These are phyloP conservation scores for Claviceps quebecensis DNA, from an alignment of 2,329 filamentous ascomycete genomes.

Conservation along the genomic window DNA sequence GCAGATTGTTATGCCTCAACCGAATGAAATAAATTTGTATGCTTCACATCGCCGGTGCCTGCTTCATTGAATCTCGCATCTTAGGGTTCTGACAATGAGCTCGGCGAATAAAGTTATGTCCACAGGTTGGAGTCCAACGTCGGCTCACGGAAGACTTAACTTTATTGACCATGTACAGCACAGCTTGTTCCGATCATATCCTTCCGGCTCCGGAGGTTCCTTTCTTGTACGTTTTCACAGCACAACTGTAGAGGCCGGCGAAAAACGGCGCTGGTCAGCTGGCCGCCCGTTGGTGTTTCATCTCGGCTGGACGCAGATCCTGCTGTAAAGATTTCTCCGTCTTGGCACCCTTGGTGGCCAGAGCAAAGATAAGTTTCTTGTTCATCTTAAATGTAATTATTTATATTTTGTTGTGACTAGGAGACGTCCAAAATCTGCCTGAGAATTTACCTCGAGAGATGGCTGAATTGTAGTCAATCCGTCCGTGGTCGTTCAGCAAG, in stretches of 20 bases:
- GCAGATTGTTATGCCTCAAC: neutral
- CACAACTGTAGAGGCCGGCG: neutral
- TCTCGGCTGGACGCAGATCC: neutral
- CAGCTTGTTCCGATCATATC: neutral
- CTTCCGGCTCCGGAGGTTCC: neutral
- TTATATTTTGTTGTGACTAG: neutral
- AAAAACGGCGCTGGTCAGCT: neutral
- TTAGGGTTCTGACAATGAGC: neutral
- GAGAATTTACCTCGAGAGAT: neutral
- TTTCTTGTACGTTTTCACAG: neutral
- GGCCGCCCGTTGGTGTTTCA: neutral
- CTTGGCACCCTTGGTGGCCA: neutral
- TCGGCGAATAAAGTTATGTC: neutral
- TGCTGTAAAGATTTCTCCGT: neutral
- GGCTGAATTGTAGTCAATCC: neutral
- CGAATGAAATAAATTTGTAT: neutral
- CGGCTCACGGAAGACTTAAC: no score
- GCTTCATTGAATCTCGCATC: neutral
- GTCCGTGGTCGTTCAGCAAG: no score
- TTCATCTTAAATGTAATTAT: neutral
- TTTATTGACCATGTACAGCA: no score
- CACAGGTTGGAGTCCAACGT: no score
- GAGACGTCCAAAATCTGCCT: neutral
- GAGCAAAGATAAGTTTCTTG: neutral
- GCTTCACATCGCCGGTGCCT: neutral